phyloP scores from a whole-genome alignment of 805 yeast species.

The Starmerella tilneyi region DNA sequence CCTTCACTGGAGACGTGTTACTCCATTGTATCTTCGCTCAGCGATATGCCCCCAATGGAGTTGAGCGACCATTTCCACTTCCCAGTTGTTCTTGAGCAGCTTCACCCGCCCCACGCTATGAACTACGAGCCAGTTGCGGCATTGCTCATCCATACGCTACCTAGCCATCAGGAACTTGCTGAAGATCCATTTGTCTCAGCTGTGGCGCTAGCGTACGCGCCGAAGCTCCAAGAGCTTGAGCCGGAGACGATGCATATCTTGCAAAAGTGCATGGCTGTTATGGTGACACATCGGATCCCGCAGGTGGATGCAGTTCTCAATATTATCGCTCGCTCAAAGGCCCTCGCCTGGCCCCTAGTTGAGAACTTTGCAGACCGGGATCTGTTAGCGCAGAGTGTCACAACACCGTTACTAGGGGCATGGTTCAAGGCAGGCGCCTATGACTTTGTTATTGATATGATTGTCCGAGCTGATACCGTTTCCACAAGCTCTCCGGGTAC shows the following conservation, averaged over 20 bases:
- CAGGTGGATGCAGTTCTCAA: not conserved
- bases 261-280: conserved; percentile 4
- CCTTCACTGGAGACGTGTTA: not conserved
- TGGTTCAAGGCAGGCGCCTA: conserved; percentile 6
- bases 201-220: conserved; percentile 1
- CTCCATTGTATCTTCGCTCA: conserved; percentile 3
- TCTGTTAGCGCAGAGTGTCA: conserved; percentile 2
- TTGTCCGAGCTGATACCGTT: conserved; percentile 28
- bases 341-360: not conserved
- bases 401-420: conserved; percentile 1
- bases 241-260: too few species aligned
- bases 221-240: not conserved
- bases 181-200: conserved; percentile 1
- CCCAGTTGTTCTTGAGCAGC: conserved; percentile 8
- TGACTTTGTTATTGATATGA: conserved; percentile 29
- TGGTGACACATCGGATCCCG: not conserved
- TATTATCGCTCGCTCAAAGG: not conserved
- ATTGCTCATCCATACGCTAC: not conserved
- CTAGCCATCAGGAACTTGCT: not conserved
- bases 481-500: too few species aligned
- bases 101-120: conserved; percentile 5
- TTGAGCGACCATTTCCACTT: conserved; percentile 13
- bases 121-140: conserved; percentile 17
- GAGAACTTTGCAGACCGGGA: not conserved
- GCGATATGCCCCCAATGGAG: conserved; percentile 3